These are phyloP conservation scores for Hypoxylon intermedium DNA, from an alignment of 495 filamentous ascomycete species.

Conservation along the genomic window DNA sequence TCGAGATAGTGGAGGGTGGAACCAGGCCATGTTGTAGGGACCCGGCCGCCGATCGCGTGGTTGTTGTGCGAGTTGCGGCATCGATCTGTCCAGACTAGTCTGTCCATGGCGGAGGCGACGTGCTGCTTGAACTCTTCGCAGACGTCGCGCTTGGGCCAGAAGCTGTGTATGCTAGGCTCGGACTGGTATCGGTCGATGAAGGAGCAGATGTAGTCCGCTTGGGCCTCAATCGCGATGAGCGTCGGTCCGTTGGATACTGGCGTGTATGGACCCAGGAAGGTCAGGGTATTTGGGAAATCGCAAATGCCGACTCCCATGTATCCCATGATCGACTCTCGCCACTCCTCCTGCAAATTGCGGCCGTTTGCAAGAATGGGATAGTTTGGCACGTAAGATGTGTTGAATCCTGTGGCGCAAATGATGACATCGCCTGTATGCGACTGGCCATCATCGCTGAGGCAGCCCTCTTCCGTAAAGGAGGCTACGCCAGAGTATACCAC, in stretches of 20 bases:
- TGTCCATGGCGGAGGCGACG: conserved; percentile 51
- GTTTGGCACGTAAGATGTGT: conserved; percentile 47
- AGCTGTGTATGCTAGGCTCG: conserved; percentile 55
- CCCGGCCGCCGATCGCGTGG: conserved; percentile 47
- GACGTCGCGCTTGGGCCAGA: conserved; percentile 47
- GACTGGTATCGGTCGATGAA: conserved; percentile 56
- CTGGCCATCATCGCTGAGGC: conserved; percentile 57
- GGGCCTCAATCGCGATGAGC: conserved; percentile 51
- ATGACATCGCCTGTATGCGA: conserved; percentile 55
- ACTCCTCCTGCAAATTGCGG: conserved; percentile 43
- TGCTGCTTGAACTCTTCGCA: conserved; percentile 53
- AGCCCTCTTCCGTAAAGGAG: conserved; percentile 55
- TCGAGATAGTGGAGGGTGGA: conserved; percentile 60
- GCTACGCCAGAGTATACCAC: conserved; percentile 51
- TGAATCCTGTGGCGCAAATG: conserved; percentile 56
- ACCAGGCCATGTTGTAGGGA: conserved; percentile 55
- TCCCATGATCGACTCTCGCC: conserved; percentile 47
- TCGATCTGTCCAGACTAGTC: conserved; percentile 53
- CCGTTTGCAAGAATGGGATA: conserved; percentile 34
- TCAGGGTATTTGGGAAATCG: conserved; percentile 57
- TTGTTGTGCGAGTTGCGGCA: conserved; percentile 60
- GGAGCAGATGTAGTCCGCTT: conserved; percentile 53
- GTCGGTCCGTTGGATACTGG: conserved; percentile 54
- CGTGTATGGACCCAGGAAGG: conserved; percentile 56
- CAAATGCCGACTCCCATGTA: conserved; percentile 51